Conservation (phyloP, 345 rosid species). For the Citrus cavaleriei region DNA sequence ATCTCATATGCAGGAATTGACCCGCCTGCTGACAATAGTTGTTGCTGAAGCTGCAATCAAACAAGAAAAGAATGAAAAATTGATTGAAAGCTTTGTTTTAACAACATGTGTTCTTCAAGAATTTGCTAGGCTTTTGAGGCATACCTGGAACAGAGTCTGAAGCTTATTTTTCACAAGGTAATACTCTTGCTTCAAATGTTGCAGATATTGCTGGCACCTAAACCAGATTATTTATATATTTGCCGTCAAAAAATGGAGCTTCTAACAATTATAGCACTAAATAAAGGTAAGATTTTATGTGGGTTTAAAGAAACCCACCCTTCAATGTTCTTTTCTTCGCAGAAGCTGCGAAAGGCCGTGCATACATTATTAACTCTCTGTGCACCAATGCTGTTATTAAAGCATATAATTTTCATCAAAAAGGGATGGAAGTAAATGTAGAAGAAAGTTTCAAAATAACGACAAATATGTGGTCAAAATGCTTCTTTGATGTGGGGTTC, state of each 20-base stretch:
- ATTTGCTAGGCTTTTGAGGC: background rate
- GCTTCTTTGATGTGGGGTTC: background rate
- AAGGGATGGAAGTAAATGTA: background rate
- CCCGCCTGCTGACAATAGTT: constrained; percentile 48
- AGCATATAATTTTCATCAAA: background rate
- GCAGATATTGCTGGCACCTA: constrained; percentile 60
- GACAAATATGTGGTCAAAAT: background rate
- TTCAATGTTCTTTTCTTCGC: constrained; percentile 44
- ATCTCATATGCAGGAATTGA: constrained; percentile 28
- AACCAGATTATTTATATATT: background rate
- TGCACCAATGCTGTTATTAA: constrained; percentile 49
- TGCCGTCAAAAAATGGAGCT: background rate
- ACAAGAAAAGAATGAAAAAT: background rate
- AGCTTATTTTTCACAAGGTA: constrained; percentile 51
- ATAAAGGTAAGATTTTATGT: background rate
- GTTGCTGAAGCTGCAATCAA: constrained; percentile 49
- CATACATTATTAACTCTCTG: constrained; percentile 54
- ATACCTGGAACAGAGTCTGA: constrained; percentile 55
- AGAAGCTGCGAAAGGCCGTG: constrained; percentile 40
- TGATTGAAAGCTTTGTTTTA: background rate
- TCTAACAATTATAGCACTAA: background rate
- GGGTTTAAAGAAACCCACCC: constrained; percentile 31
- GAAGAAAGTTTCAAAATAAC: no score
- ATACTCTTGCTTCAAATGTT: constrained; percentile 54
- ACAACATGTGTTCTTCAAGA: background rate